Conservation (phyloP, 1,284 basidiomycete genomes). For the Lentinula novae-zelandiae region DNA sequence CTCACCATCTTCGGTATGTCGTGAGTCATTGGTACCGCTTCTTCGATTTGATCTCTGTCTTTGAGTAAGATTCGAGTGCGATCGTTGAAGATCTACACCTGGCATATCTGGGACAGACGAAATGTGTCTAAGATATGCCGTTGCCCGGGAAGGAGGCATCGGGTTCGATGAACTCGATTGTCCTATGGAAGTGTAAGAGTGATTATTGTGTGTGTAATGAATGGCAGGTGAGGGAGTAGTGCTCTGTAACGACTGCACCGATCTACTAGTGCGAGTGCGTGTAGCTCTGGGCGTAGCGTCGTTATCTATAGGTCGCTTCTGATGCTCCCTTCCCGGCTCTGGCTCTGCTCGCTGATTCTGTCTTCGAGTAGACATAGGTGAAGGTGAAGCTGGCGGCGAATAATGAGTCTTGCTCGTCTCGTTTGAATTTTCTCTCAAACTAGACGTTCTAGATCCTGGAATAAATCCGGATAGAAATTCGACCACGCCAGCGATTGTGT, state of each 20-base stretch:
- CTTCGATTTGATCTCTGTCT: neutral
- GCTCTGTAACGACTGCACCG: constrained; percentile 23
- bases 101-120: constrained; percentile 57
- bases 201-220: constrained; percentile 14
- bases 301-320: neutral
- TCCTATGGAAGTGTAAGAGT: constrained; percentile 12
- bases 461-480: constrained; percentile 59
- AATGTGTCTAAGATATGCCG: constrained; percentile 66
- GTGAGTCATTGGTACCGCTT: neutral
- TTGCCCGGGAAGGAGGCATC: constrained; percentile 43
- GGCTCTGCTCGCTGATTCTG: neutral
- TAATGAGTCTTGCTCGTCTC: neutral
- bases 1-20: constrained; percentile 13
- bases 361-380: constrained; percentile 9
- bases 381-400: neutral
- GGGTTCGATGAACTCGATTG: neutral
- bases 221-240: constrained; percentile 23
- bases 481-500: constrained; percentile 47
- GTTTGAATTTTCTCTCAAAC: neutral
- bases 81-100: constrained; percentile 23
- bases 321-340: neutral
- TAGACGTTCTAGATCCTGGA: constrained; percentile 21
- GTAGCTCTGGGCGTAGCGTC: constrained; percentile 16
- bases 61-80: constrained; percentile 30
- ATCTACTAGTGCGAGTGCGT: constrained; percentile 14